Base-by-base conservation (phyloP, 2,329 filamentous ascomycete genomes). In the Elsinoe ampelina region DNA sequence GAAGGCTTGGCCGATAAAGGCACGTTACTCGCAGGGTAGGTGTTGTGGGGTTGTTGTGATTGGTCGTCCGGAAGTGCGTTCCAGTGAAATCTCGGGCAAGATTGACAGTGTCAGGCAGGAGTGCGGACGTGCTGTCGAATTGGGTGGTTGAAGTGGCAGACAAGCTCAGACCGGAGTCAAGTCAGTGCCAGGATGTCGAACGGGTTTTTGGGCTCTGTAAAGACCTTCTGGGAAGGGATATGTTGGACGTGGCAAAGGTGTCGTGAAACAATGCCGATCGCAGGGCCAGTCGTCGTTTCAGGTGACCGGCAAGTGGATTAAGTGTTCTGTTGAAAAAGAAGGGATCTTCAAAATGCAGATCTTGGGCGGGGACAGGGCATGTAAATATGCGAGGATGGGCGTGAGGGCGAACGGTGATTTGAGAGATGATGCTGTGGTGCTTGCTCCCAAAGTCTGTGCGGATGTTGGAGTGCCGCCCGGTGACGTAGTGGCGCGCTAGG, bases 371-470 rank as follows among this genome's bases (percentile, higher is more conserved):
- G 54, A 52, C 48, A 52, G 54, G 54, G 22, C 38, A 48, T 47
- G 41, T 36, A 47, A 48, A 45, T 54, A 45, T 50, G 42, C 55
- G 54, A 45, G 60, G 57, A 39, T 43, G 57, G 32, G 54, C 51
- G 36, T 54, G 50, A 41, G 32, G 43, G 48, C 17, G 59, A 76
- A 64, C 81, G 78, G 48, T 78, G 76, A 54, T 70, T 79, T 59
- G 69, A 20, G 32, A 77, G 61, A 73, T 71, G 34, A 73, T 77
- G 12, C 77, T 75, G 54, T 78, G 73, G 8, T 77, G 66, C 43
- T 72, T 30, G 26, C 26, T 30, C 26, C 22, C 26, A 30, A 30
- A 30, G 26, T 30, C 72, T 43, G 71, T 67, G 39, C 74, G 61
- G 51, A 66, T 63, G 58, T 70, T 65, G 39, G 66, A 52, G 62